These are phyloP conservation scores for Dipodascus geniculatus DNA, from an alignment of 805 yeast genomes.

Conservation along the genomic window DNA sequence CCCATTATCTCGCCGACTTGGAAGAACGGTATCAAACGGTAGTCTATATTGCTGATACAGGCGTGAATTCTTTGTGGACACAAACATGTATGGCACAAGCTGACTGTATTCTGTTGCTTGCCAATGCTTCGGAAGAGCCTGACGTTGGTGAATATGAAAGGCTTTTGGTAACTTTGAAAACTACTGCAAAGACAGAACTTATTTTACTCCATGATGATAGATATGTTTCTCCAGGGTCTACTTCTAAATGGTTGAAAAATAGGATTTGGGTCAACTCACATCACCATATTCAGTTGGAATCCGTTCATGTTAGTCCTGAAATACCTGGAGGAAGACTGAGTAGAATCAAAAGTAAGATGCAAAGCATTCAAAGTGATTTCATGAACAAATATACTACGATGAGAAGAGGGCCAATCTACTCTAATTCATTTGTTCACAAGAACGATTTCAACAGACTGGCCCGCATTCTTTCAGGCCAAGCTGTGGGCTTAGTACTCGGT, in stretches of 20 bases:
- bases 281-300: slow-evolving; percentile 75
- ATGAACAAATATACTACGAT: slow-evolving; percentile 17
- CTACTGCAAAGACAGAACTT: slow-evolving; percentile 80
- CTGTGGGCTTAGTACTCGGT: slow-evolving; percentile 87
- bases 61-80: slow-evolving; percentile 79
- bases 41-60: slow-evolving; percentile 79
- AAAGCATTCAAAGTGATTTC: slow-evolving; percentile 22
- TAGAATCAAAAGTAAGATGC: slow-evolving; percentile 22
- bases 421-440: slow-evolving; percentile 45
- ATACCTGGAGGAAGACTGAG: slow-evolving; percentile 12
- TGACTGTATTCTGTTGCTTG: slow-evolving; percentile 81
- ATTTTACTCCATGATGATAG: slow-evolving; percentile 76
- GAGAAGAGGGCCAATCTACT: slow-evolving; percentile 20
- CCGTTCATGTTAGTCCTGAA: slow-evolving; percentile 10
- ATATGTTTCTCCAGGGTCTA: slow-evolving; percentile 73
- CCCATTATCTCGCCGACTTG: slow-evolving; percentile 81
- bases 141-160: slow-evolving; percentile 80
- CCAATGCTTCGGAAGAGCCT: slow-evolving; percentile 67
- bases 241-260: slow-evolving; percentile 72
- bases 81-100: slow-evolving; percentile 88
- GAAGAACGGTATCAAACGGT: slow-evolving; percentile 87
- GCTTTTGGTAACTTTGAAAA: slow-evolving; percentile 57
- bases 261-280: slow-evolving; percentile 88
- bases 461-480: slow-evolving; percentile 80
- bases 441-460: slow-evolving; percentile 86